Conservation (phyloP, 2,329 filamentous ascomycete species). For the Trichoderma sp. region DNA sequence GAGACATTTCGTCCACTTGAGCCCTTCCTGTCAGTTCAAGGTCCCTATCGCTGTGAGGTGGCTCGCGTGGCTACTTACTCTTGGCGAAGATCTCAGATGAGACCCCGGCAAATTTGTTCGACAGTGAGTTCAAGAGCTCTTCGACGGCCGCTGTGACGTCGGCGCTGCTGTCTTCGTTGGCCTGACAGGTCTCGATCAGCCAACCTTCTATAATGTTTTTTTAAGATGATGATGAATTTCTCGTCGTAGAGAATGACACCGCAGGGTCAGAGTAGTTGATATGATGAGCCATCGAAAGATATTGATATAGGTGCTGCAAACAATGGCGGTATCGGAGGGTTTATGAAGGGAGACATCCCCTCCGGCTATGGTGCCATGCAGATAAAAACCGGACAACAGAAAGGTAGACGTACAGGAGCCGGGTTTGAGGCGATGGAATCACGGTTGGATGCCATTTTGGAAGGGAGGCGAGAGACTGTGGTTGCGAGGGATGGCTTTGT, state of each 20-base stretch:
- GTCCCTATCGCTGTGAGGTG: no score
- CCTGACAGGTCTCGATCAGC: constrained; percentile 13
- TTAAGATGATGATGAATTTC: neutral
- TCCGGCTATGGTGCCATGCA: neutral
- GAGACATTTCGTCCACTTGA: constrained; percentile 93
- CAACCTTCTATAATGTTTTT: neutral
- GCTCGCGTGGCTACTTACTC: constrained; percentile 57
- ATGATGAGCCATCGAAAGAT: neutral
- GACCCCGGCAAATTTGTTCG: constrained; percentile 81
- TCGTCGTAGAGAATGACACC: neutral
- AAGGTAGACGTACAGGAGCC: constrained; percentile 22
- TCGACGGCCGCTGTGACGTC: constrained; percentile 81
- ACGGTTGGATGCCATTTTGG: constrained; percentile 28
- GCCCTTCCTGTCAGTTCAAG: constrained; percentile 28
- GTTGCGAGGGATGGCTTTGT: neutral
- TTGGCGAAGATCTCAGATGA: constrained; percentile 88
- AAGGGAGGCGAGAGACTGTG: neutral
- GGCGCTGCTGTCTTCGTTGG: constrained; percentile 34
- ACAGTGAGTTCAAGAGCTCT: constrained; percentile 80
- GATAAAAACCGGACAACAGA: neutral
- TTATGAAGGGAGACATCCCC: no score
- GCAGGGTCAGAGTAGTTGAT: neutral
- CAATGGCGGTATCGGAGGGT: neutral
- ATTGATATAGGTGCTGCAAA: neutral
- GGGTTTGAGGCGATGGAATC: constrained; percentile 27